A percentile compares a stretch with the other conserved stretches of the same genome.
Evolutionary conservation across 805 yeast species (phyloP).

Genomic region (Wickerhamiella nectarea): DNA sequence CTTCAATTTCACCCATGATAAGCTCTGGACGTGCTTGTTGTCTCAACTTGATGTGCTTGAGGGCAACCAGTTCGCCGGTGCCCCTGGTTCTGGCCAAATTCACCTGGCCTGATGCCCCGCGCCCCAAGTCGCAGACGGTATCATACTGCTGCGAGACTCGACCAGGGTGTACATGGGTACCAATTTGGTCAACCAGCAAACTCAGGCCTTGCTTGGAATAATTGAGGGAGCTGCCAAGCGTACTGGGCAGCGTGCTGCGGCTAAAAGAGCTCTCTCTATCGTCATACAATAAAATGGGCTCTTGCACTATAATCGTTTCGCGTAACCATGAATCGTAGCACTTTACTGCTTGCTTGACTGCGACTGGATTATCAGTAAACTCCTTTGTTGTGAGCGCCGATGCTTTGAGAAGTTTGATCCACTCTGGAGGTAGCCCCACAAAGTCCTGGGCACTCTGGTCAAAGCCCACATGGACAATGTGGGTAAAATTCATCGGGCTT

Average conservation of each 20-base stretch:
- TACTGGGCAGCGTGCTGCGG: not conserved
- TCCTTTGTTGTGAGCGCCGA: slow-evolving; percentile 76
- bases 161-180: not conserved
- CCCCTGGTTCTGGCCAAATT: not conserved
- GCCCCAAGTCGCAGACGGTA: not conserved
- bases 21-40: slow-evolving; percentile 86
- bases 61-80: slow-evolving; percentile 73
- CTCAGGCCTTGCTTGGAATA: not conserved
- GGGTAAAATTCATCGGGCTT: slow-evolving; percentile 1
- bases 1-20: slow-evolving; percentile 82
- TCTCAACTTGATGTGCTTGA: slow-evolving; percentile 81
- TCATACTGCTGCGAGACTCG: not conserved
- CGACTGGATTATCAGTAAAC: slow-evolving; percentile 79
- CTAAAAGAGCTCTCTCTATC: not conserved
- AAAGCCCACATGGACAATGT: slow-evolving; percentile 55
- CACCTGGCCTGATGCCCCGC: slow-evolving; percentile 7
- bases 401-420: slow-evolving; percentile 72
- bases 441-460: slow-evolving; percentile 69
- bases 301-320: not conserved
- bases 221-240: not conserved
- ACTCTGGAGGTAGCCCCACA: slow-evolving; percentile 79
- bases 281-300: not conserved
- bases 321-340: slow-evolving; percentile 35
- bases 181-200: not conserved
- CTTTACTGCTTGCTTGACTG: slow-evolving; percentile 76